phyloP scores from a whole-genome alignment of 2,329 filamentous ascomycete genomes.

The Aspergillus puulaauensis region DNA sequence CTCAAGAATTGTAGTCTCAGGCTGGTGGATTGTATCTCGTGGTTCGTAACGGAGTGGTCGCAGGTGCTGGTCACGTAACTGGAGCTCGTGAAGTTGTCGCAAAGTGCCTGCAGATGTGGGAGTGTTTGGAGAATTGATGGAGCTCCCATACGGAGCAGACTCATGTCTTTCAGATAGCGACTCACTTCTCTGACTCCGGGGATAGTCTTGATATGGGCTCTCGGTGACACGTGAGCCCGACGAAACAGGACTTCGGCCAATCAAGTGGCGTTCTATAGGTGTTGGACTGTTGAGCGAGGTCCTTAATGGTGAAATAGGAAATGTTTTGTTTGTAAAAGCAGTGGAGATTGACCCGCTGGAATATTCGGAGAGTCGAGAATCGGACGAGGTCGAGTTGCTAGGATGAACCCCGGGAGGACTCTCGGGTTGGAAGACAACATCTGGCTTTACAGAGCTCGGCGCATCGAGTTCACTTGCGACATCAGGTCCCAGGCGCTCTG shows the following conservation, averaged over 20 bases:
- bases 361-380: conserved; percentile 16
- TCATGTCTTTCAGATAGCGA: conserved; percentile 1
- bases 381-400: conserved; percentile 20
- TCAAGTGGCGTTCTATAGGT: too few relatives aligned
- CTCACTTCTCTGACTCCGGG: conserved; percentile 6
- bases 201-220: not conserved
- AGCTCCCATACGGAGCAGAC: not conserved
- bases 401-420: not conserved
- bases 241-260: not conserved
- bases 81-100: conserved; percentile 25
- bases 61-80: conserved; percentile 23
- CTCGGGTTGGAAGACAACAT: not conserved
- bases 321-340: conserved; percentile 7
- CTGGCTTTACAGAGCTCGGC: not conserved
- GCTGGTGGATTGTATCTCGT: conserved; percentile 25
- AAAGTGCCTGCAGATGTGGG: conserved; percentile 23
- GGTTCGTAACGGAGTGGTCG: conserved; percentile 29
- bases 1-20: conserved; percentile 19
- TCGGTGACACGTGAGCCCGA: not conserved
- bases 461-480: not conserved
- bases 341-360: conserved; percentile 19
- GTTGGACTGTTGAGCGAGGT: not conserved
- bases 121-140: conserved; percentile 14
- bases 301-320: conserved; percentile 6
- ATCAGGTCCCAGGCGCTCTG: not conserved